Conservation (phyloP, 2,329 filamentous ascomycete species). For the Scopulariopsis brevicaulis region DNA sequence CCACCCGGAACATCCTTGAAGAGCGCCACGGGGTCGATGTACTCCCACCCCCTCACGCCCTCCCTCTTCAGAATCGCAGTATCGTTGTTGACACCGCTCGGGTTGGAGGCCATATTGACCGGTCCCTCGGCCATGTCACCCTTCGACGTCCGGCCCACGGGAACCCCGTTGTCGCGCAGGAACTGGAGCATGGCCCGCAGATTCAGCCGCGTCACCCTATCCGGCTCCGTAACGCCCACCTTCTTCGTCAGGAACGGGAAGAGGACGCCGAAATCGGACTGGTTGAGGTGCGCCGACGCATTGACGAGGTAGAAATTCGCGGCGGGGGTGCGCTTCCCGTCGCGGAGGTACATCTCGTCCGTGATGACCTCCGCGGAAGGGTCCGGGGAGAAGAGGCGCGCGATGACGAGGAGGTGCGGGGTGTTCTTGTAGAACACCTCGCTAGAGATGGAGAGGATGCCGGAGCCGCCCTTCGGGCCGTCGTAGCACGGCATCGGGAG, state of each 20-base stretch:
- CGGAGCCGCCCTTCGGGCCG: slow-evolving; percentile 40
- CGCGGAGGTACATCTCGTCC: slow-evolving; percentile 27
- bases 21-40: slow-evolving; percentile 40
- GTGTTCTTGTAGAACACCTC: slow-evolving; percentile 72
- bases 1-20: slow-evolving; percentile 10
- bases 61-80: slow-evolving; percentile 36
- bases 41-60: slow-evolving; percentile 35
- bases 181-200: slow-evolving; percentile 46
- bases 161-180: slow-evolving; percentile 35
- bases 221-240: slow-evolving; percentile 44
- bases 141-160: slow-evolving; percentile 35
- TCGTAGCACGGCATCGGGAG: slow-evolving; percentile 63
- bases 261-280: slow-evolving; percentile 73
- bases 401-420: slow-evolving; percentile 59
- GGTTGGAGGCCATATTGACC: slow-evolving; percentile 7
- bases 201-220: slow-evolving; percentile 47
- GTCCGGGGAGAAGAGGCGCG: slow-evolving; percentile 49
- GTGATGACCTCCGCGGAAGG: slow-evolving; percentile 31
- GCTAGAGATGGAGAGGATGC: slow-evolving; percentile 60
- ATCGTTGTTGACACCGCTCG: slow-evolving; percentile 25
- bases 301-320: slow-evolving; percentile 67
- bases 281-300: slow-evolving; percentile 67
- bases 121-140: slow-evolving; percentile 37
- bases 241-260: slow-evolving; percentile 60
- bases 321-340: slow-evolving; percentile 27